phyloP scores from a whole-genome alignment of 2,329 filamentous ascomycete genomes.

The Monilinia laxa region DNA sequence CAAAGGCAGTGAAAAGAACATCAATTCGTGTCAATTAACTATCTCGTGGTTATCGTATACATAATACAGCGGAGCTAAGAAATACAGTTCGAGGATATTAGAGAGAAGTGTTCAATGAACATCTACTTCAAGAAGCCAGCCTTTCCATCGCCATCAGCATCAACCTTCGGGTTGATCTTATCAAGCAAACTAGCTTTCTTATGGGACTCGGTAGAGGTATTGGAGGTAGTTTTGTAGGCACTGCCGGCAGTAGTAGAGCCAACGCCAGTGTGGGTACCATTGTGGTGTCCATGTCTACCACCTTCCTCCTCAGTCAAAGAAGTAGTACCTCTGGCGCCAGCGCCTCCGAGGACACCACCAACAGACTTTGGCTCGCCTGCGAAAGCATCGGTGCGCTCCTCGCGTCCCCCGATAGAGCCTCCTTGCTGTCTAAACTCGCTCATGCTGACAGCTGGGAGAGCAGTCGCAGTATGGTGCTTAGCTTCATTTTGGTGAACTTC shows the following conservation, averaged over 20 bases:
- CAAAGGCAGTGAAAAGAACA: not conserved
- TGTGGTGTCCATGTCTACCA: conserved; percentile 21
- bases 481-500: conserved; percentile 68
- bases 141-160: conserved; percentile 56
- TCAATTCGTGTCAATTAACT: conserved; percentile 2
- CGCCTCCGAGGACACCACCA: conserved; percentile 36
- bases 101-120: not conserved
- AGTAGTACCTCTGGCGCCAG: conserved; percentile 35
- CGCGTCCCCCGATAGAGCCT: conserved; percentile 53
- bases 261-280: conserved; percentile 5
- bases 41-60: not conserved
- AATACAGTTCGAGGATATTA: not conserved
- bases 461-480: conserved; percentile 63
- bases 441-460: conserved; percentile 63
- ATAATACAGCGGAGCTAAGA: not conserved
- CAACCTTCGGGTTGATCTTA: conserved; percentile 54
- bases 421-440: conserved; percentile 59
- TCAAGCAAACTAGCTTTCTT: conserved; percentile 52
- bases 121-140: conserved; percentile 47
- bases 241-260: not conserved
- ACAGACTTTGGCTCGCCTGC: conserved; percentile 59
- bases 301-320: conserved; percentile 35
- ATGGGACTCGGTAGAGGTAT: conserved; percentile 8
- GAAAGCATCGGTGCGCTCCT: conserved; percentile 58
- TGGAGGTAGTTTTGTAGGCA: conserved; percentile 20